Evolutionary conservation across 1,284 basidiomycete species (phyloP).

Genomic region (Cryptococcus wingfieldii): DNA sequence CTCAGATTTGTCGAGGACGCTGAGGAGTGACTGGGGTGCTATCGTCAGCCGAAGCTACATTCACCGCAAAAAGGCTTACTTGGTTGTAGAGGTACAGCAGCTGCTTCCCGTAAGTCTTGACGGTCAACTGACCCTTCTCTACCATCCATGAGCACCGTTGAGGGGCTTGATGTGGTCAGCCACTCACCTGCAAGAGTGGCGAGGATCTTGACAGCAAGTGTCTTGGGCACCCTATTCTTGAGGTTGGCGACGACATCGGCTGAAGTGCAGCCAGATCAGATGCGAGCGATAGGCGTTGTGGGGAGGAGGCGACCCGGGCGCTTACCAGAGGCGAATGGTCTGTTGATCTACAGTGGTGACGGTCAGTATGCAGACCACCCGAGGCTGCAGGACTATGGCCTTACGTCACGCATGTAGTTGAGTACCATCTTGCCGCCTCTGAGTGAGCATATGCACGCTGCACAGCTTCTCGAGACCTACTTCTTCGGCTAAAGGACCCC

Average conservation of each 20-base stretch:
- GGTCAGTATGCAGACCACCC: no score
- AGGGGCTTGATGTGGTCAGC: neutral
- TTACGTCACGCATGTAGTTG: conserved; percentile 42
- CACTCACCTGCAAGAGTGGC: conserved; percentile 62
- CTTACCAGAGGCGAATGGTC: conserved; percentile 42
- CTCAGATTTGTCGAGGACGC: conserved; percentile 24
- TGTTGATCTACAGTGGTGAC: conserved; percentile 28
- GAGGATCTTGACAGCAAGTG: conserved; percentile 75
- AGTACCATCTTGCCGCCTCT: conserved; percentile 37
- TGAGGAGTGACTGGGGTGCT: conserved; percentile 14
- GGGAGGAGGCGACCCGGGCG: neutral
- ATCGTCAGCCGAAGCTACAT: neutral
- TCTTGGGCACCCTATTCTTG: conserved; percentile 75
- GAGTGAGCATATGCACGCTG: neutral
- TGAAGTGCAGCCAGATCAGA: conserved; percentile 21
- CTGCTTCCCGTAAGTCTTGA: conserved; percentile 63
- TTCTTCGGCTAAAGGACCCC: conserved; percentile 35
- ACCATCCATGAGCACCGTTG: neutral
- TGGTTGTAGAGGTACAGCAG: conserved; percentile 53
- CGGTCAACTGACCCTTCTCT: conserved; percentile 42
- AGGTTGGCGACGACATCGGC: conserved; percentile 83
- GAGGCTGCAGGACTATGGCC: neutral
- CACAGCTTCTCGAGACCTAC: conserved; percentile 13
- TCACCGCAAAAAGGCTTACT: conserved; percentile 15
- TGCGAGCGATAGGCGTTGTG: neutral